Percentiles rank a stretch among this genome's conserved stretches.
Evolutionary conservation across 495 filamentous ascomycete species (phyloP).

Genomic region (Penicillium waksmanii): DNA sequence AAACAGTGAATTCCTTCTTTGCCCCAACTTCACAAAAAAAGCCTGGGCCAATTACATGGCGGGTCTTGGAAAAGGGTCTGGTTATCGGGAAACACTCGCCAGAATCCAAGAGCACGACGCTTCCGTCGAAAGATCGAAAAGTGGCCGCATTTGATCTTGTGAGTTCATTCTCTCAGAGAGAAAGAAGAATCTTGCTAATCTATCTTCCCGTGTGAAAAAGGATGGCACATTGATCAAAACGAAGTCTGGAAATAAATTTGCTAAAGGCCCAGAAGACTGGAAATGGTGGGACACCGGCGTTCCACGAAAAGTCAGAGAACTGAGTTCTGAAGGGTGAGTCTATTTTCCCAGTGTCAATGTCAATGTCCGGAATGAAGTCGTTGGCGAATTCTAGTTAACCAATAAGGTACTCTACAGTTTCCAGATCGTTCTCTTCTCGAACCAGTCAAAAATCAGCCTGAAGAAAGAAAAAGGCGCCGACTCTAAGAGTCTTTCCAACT

Average conservation of each 20-base stretch:
- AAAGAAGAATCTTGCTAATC: neutral
- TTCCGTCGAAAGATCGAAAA: conserved; percentile 50
- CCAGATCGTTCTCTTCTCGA: conserved; percentile 78
- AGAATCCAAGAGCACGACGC: conserved; percentile 23
- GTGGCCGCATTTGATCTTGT: conserved; percentile 94
- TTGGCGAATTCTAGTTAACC: neutral
- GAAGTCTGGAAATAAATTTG: conserved; percentile 78
- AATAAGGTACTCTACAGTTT: conserved; percentile 53
- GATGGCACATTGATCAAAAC: conserved; percentile 87
- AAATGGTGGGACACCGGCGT: conserved; percentile 88
- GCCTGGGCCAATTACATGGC: conserved; percentile 78
- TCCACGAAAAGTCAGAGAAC: conserved; percentile 61
- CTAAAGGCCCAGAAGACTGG: conserved; percentile 77
- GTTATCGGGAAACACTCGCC: conserved; percentile 74
- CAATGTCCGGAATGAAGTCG: neutral
- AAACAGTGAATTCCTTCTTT: conserved; percentile 82
- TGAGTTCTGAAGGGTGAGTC: conserved; percentile 72
- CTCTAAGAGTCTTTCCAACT: conserved; percentile 65
- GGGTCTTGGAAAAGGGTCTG: conserved; percentile 66
- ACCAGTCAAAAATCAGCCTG: conserved; percentile 81
- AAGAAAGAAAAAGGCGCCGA: conserved; percentile 73
- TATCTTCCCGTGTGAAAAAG: conserved; percentile 38
- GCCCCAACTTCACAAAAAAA: conserved; percentile 84
- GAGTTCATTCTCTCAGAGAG: conserved; percentile 28
- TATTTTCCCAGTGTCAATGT: neutral